Evolutionary conservation across 768 basidiomycete species (phyloP).

Genomic region (Lentinula detonsa): DNA sequence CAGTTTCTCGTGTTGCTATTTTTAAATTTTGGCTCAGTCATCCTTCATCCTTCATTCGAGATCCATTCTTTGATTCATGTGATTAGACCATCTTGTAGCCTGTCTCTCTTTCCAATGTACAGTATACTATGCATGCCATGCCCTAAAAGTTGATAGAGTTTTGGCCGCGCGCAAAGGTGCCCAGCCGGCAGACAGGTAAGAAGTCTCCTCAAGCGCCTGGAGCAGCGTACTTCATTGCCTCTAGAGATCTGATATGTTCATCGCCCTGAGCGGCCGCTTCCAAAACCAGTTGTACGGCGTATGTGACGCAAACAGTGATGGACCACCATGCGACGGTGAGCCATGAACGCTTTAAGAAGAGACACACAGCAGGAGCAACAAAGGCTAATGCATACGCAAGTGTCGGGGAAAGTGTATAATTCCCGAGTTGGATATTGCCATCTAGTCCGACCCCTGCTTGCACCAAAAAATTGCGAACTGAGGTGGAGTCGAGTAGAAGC

Average conservation of each 20-base stretch:
- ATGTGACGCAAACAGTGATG: slow-evolving; percentile 34
- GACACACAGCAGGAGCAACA: slow-evolving; percentile 41
- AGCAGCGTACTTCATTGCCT: slow-evolving; percentile 47
- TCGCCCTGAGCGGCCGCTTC: slow-evolving; percentile 38
- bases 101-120: not conserved
- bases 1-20: no score
- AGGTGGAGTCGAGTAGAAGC: slow-evolving; percentile 32
- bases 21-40: no score
- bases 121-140: not conserved
- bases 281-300: slow-evolving; percentile 38
- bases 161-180: not conserved
- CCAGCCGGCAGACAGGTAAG: no score
- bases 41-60: no score
- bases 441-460: not conserved
- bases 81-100: not conserved
- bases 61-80: no score
- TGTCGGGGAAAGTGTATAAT: slow-evolving; percentile 24
- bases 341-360: slow-evolving; percentile 45
- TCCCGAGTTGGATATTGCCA: slow-evolving; percentile 26
- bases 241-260: slow-evolving; percentile 42
- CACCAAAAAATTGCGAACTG: slow-evolving; percentile 25
- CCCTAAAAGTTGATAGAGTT: no score
- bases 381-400: slow-evolving; percentile 33
- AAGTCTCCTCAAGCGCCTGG: slow-evolving; percentile 38
- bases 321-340: slow-evolving; percentile 52